Base-by-base conservation (phyloP, 2,329 filamentous ascomycete genomes). In the Cadophora sp. region DNA sequence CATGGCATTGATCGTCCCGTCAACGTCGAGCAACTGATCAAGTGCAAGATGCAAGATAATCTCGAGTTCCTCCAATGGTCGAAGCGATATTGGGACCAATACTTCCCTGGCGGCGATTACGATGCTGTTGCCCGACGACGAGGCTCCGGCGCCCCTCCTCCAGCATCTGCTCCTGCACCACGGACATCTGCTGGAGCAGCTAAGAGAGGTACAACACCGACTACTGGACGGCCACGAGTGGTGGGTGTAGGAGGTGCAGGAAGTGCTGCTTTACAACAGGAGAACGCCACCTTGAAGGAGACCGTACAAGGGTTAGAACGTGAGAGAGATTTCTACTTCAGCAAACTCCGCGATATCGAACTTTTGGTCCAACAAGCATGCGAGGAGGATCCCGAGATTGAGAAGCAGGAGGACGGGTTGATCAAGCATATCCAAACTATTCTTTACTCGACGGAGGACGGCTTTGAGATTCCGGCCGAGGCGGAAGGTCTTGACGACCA, bases 41-140 rank as follows among this genome's bases (percentile, higher is more conserved):
- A 98, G 82, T 99, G 96, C 86, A 97, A 97, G 86, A 99, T 99
- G 95, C 96, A 99, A 86, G 96, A 99, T 82, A 99, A 99, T 84
- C 92, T 99, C 76, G 96, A 98, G 79, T 99, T 99, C 80, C 86
- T 99, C 69, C 96, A 99, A 83, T 99, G 94, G 92, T 91, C 91
- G 68, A 99, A 99, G 87, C 86, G 87, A 75, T 97, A 94, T 84
- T 99, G 96, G 96, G 96, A 99, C 78, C 93, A 97, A 79, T 94
- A 97, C 85, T 99, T 93, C 82, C 96, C 96, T 8, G 96, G 96
- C 68, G 94, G 96, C 76, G 96, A 98, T 73, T 99, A 99, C 84
- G 96, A 99, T 79, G 93, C 96, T 12, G 87, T 97, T 29, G 85
- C 86, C 65, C 89, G 96, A 78, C 88, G 96, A 80, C 97, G 97